These are phyloP conservation scores for Schwanniomyces yamadae DNA, from an alignment of 805 yeast genomes.

Conservation along the genomic window DNA sequence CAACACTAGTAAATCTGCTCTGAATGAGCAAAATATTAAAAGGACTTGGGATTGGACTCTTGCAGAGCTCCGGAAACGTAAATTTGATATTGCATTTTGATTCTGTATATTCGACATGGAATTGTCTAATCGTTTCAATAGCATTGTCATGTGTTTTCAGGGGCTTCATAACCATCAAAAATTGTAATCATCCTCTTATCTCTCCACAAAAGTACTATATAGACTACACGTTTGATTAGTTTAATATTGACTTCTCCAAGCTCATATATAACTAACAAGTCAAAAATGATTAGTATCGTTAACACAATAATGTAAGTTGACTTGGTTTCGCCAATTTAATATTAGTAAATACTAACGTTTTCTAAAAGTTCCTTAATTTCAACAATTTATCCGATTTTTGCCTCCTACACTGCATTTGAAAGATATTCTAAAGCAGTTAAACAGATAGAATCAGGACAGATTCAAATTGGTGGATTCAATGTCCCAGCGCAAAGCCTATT, in stretches of 20 bases:
- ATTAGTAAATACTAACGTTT: no score
- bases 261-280: no score
- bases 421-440: slow-evolving; percentile 32
- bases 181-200: slow-evolving; percentile 10
- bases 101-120: no score
- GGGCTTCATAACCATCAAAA: slow-evolving; percentile 8
- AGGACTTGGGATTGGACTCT: slow-evolving; percentile 31
- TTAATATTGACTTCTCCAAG: no score
- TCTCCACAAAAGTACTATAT: slow-evolving; percentile 10
- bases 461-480: slow-evolving; percentile 38
- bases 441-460: slow-evolving; percentile 24
- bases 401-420: slow-evolving; percentile 59
- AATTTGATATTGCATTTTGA: slow-evolving; percentile 10
- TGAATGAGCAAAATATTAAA: slow-evolving; percentile 18
- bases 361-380: slow-evolving; percentile 36
- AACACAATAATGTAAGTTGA: no score
- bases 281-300: no score
- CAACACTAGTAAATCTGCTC: slow-evolving; percentile 23
- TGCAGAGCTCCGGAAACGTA: slow-evolving; percentile 18
- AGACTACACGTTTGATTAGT: no score
- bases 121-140: slow-evolving; percentile 80
- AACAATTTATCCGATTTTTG: slow-evolving; percentile 56
- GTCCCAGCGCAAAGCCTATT: slow-evolving; percentile 39
- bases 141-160: slow-evolving; percentile 70
- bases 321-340: no score